Evolutionary conservation across 208 protist genomes (phyloP).

Genomic region (Balamuthia mandrillaris): DNA sequence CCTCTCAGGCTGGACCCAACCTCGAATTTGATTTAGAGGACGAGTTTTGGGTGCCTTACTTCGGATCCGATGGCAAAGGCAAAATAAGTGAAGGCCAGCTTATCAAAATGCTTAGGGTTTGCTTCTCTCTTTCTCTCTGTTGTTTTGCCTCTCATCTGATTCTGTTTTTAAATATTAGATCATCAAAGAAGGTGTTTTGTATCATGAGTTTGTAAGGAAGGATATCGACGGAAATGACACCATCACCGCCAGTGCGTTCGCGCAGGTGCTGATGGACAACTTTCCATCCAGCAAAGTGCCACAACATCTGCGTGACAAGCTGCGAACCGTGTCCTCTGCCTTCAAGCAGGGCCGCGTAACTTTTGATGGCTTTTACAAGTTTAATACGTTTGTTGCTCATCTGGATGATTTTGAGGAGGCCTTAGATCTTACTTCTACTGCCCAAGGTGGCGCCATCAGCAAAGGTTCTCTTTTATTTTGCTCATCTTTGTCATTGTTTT

Average conservation of each 20-base stretch:
- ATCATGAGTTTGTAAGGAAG: background rate
- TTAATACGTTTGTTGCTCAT: background rate
- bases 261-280: background rate
- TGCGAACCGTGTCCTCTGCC: background rate
- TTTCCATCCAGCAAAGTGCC: background rate
- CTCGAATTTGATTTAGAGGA: conserved; percentile 26
- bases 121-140: background rate
- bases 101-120: conserved; percentile 16
- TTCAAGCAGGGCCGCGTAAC: background rate
- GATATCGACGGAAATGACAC: background rate
- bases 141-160: background rate
- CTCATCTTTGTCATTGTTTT: background rate
- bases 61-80: conserved; percentile 17
- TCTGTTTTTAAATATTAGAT: background rate
- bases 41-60: conserved; percentile 24
- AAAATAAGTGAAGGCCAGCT: conserved; percentile 18
- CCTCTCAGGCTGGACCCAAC: background rate
- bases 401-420: conserved; percentile 22
- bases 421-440: background rate
- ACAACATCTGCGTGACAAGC: background rate
- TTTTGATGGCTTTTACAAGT: conserved; percentile 4
- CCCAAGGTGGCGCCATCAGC: background rate
- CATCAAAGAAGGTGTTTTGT: background rate
- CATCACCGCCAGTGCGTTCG: background rate
- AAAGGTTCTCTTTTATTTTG: background rate